Base-by-base conservation (phyloP, 129 eudicot genomes). In the Smallanthus sonchifolius region DNA sequence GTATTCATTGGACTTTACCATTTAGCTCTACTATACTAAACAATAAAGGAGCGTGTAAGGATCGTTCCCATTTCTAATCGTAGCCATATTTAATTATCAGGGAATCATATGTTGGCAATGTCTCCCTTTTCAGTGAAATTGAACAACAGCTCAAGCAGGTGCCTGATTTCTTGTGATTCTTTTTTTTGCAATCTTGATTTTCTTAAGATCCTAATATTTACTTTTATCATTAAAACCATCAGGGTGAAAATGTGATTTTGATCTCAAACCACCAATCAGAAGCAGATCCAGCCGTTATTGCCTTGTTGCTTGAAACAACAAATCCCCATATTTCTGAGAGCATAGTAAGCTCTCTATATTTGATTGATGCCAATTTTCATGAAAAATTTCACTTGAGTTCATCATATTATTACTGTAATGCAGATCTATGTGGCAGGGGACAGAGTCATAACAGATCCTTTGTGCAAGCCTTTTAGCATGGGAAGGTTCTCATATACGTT, bases 401-500 rank as follows among this genome's bases (percentile, higher is more conserved):
- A 47, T 68, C 65, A 10, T 69, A 11, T 80, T 11, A 17, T 35
- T 51, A 75, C 40, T 79, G 63, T 76, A 42, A 80, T 88, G 86
- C 96, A 91, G 99, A 95, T 81, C 79, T 88, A 79, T 35, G 90
- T 95, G 75, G 99, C 99, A 48, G 97, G 99, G 69, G 97, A 95
- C 70, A 83, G 99, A 79, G 99, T 95, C 69, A 80, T 95, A 55
- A 91, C 96, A 34, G 99, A 91, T 88, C 99, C 99, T 67, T 95
- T 95, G 24, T 95, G 99, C 88, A 95, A 91, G 87, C 99, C 99
- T 73, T 95, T 91, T 79, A 91, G 99, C 78, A 91, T 87, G 99
- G 99, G 99, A 71, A 95, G 98, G 98, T 93, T 78, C 77, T 77
- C 37, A 63, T 70, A n/a, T 36, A 42, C 30, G 38, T 69, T 42